Evolutionary conservation across 1,284 basidiomycete genomes (phyloP), one percentile per base, ranked within the genome.

Genomic region (Schizophyllum amplum): DNA sequence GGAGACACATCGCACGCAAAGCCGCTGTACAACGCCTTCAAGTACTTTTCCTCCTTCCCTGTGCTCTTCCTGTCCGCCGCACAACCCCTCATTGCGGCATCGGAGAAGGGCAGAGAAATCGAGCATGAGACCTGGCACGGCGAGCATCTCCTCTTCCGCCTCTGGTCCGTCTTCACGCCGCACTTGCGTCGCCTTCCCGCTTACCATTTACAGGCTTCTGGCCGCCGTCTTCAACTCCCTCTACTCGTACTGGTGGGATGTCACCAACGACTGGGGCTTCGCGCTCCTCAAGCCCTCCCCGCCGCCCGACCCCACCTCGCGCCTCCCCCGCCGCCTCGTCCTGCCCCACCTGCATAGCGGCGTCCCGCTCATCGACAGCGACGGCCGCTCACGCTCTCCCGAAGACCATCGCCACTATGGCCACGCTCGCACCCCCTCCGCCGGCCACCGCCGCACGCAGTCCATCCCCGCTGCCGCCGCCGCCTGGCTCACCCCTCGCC

Each of bases 201-300:
- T 58, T 47, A 52, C 57, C 0, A 15, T 53, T 7, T 57, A 54
- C 56, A 94, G 94, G 97, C 71, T 98, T 15, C 71, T 95, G 23
- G 83, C 88, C 11, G 94, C 94, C 24, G 78, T 83, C 15, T 71
- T 97, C 64, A 99, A 99, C 71, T 96, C 94, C 1, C 71, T 92
- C 50, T 99, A 93, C 72, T 96, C 94, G 5, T 98, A 97, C 71
- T 99, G 94, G 92, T 99, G 97, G 97, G 97, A 99, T 71, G 82
- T 99, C 27, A 94, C 92, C 51, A 93, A 98, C 68, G 97, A 99
- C 71, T 99, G 96, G 96, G 97, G 97, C 0, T 77, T 99, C 51
- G 82, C 86, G 49, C 72, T 98, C 24, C 75, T 98, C 57, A 79
- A 79, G 55, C 69, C 71, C 20, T 66, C 67, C 51, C 63, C 66